A percentile compares a stretch with the other conserved stretches of the same genome.
phyloP scores from a whole-genome alignment of 352 stramenopile genomes.

The Pythium insidiosum region DNA sequence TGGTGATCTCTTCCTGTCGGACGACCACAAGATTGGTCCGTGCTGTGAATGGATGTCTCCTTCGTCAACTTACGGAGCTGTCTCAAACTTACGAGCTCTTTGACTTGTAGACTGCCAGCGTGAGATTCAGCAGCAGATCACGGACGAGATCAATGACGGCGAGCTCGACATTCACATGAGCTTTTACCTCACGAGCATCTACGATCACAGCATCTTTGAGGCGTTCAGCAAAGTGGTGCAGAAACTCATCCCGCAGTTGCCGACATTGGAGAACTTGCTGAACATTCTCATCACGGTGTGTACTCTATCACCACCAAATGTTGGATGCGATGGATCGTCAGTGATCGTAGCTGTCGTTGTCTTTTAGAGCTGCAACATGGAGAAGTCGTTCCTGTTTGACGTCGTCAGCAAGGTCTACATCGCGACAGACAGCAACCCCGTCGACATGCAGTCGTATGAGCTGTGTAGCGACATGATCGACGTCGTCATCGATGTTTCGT shows the following conservation, averaged over 20 bases:
- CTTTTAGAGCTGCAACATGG: constrained; percentile 93
- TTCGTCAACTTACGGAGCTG: too few species aligned
- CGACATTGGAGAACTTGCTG: constrained; percentile 96
- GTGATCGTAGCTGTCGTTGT: neutral
- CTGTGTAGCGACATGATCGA: constrained; percentile 99
- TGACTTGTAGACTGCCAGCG: constrained; percentile 84
- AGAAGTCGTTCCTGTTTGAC: constrained; percentile 98
- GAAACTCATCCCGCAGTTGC: constrained; percentile 95
- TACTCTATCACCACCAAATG: neutral
- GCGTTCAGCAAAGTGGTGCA: constrained; percentile 97
- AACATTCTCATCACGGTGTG: constrained; percentile 93
- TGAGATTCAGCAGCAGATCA: constrained; percentile 97
- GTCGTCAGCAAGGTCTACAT: constrained; percentile 99
- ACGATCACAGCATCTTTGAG: constrained; percentile 97
- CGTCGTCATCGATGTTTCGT: constrained; percentile 98
- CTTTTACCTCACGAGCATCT: constrained; percentile 89
- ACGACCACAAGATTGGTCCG: constrained; percentile 96
- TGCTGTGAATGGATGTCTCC: too few species aligned
- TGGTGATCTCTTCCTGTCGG: constrained; percentile 96
- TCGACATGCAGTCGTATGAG: constrained; percentile 98
- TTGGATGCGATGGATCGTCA: neutral
- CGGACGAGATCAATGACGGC: constrained; percentile 93
- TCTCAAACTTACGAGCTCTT: too few species aligned
- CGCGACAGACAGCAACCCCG: constrained; percentile 96
- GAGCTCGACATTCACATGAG: constrained; percentile 91